Conservation (phyloP, 441 rosid genomes). For the Populus trichocarpa region DNA sequence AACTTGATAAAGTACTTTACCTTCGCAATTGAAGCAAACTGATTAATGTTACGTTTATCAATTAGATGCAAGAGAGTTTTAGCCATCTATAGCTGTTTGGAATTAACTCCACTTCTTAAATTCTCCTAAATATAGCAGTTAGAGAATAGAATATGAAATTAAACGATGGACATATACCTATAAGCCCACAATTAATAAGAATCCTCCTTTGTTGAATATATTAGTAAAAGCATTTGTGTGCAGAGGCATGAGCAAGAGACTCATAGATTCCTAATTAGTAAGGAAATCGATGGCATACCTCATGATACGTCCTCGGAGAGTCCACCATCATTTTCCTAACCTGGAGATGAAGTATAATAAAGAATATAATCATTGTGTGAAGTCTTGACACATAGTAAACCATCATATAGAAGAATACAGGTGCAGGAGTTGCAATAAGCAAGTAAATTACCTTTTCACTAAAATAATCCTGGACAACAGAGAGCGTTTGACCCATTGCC, state of each 20-base stretch:
- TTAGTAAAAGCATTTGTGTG: neutral
- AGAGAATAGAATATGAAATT: neutral
- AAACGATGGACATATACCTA: no score
- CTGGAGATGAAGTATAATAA: slow-evolving; percentile 34
- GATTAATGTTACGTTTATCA: neutral
- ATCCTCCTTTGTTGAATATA: neutral
- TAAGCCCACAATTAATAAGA: no score
- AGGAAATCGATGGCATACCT: slow-evolving; percentile 48
- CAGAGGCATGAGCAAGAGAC: neutral
- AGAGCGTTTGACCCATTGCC: slow-evolving; percentile 97
- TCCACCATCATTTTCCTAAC: slow-evolving; percentile 88
- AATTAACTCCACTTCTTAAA: neutral
- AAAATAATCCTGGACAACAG: slow-evolving; percentile 94
- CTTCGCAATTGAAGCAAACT: neutral
- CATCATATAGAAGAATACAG: neutral
- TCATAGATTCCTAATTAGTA: neutral
- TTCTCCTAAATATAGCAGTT: neutral
- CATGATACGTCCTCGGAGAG: slow-evolving; percentile 88
- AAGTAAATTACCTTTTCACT: slow-evolving; percentile 55
- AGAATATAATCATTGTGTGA: slow-evolving; percentile 9
- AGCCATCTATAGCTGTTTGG: neutral
- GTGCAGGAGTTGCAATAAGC: neutral
- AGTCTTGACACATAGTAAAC: slow-evolving; percentile 1
- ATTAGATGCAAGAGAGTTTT: neutral
- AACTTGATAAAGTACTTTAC: neutral